A percentile compares a stretch with the other conserved stretches of the same genome.
These are phyloP conservation scores for Euclidium syriacum DNA, from an alignment of 345 rosid genomes.

Conservation along the genomic window DNA sequence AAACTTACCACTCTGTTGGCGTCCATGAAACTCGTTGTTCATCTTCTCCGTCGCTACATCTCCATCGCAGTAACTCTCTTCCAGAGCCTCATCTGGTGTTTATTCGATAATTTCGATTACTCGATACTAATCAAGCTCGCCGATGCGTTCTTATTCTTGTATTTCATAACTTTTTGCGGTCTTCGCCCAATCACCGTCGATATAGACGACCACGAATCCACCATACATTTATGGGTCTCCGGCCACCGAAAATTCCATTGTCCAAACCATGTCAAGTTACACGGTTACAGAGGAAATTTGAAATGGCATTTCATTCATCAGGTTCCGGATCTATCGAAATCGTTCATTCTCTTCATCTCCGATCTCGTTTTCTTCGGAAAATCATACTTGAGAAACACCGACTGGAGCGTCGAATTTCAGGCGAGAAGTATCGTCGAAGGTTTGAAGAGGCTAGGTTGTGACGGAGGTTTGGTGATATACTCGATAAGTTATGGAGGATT, in stretches of 20 bases:
- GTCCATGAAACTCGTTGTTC: slow-evolving; percentile 13
- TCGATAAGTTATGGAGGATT: slow-evolving; percentile 21
- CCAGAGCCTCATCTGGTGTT: not conserved
- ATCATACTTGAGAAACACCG: slow-evolving; percentile 28
- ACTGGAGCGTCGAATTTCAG: slow-evolving; percentile 42
- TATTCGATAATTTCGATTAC: slow-evolving; percentile 21
- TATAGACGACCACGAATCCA: slow-evolving; percentile 33
- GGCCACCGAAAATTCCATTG: slow-evolving; percentile 25
- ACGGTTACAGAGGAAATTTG: slow-evolving; percentile 56
- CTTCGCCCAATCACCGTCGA: slow-evolving; percentile 45
- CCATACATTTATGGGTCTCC: slow-evolving; percentile 47
- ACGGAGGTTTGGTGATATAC: slow-evolving; percentile 14
- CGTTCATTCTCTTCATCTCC: slow-evolving; percentile 43
- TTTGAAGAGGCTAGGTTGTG: slow-evolving; percentile 40
- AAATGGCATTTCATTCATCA: slow-evolving; percentile 50
- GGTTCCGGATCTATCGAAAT: slow-evolving; percentile 32
- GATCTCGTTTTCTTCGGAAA: too few species aligned
- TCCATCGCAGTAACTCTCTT: slow-evolving; percentile 11
- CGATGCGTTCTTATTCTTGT: slow-evolving; percentile 37
- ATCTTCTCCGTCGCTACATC: slow-evolving; percentile 1
- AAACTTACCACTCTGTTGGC: slow-evolving; percentile 15
- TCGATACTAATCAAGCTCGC: slow-evolving; percentile 38
- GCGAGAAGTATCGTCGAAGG: slow-evolving; percentile 35
- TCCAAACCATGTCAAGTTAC: slow-evolving; percentile 44
- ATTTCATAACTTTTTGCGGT: slow-evolving; percentile 30